These are phyloP conservation scores for Podospora bellae-mahoneyi DNA, from an alignment of 495 filamentous ascomycete genomes.

Conservation along the genomic window DNA sequence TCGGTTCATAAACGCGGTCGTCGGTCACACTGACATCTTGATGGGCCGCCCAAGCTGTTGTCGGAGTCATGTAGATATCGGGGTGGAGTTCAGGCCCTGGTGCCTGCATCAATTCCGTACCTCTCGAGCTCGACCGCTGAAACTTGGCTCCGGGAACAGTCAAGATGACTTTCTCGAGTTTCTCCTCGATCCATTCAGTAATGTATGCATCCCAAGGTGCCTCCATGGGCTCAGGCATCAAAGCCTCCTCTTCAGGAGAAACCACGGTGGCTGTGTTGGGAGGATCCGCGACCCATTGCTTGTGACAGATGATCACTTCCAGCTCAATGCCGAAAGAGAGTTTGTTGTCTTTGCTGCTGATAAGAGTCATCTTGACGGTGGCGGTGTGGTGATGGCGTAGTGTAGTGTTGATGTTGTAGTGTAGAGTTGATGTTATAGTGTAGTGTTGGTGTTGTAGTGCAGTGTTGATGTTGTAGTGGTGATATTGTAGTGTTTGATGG, in stretches of 20 bases:
- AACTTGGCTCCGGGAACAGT: conserved; percentile 14
- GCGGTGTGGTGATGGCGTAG: background rate
- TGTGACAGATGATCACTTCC: conserved; percentile 23
- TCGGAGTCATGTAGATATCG: background rate
- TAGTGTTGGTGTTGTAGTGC: too few species aligned
- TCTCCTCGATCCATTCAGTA: background rate
- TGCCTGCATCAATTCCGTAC: too few species aligned
- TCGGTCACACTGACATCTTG: background rate
- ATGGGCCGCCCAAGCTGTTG: conserved; percentile 11
- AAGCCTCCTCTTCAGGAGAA: background rate
- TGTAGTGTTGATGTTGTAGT: too few species aligned
- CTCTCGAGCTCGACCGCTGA: background rate
- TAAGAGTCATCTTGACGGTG: background rate
- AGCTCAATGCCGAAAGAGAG: conserved; percentile 28
- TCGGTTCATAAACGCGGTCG: background rate
- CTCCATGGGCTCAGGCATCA: background rate
- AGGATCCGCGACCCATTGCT: background rate
- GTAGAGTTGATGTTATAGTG: too few species aligned
- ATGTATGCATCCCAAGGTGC: too few species aligned
- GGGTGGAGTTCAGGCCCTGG: background rate
- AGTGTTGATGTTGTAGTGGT: too few species aligned
- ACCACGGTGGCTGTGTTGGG: background rate
- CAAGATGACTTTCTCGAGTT: conserved; percentile 9
- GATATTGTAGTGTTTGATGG: too few species aligned
- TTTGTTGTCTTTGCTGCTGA: background rate